These are phyloP conservation scores for Pythium plurisporium DNA, from an alignment of 352 stramenopile species.

Conservation along the genomic window DNA sequence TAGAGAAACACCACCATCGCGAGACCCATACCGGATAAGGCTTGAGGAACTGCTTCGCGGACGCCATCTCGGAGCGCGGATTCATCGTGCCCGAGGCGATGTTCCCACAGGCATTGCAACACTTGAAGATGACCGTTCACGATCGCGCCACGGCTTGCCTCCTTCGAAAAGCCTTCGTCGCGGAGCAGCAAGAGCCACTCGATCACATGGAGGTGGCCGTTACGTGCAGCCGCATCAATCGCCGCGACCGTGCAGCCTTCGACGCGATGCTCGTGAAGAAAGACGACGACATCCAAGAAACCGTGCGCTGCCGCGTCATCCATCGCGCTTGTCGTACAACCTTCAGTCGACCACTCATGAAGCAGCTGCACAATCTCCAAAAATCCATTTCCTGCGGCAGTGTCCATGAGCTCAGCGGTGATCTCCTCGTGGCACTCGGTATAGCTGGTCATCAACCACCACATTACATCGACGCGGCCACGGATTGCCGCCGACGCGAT, in stretches of 20 bases:
- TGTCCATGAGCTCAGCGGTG: constrained; percentile 9
- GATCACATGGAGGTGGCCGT: constrained; percentile 4
- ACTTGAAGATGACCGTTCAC: constrained; percentile 3
- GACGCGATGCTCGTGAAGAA: background rate
- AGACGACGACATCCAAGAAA: constrained; percentile 9
- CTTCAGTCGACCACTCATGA: constrained; percentile 10
- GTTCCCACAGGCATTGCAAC: constrained; percentile 12
- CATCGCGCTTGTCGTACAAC: constrained; percentile 16
- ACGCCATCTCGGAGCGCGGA: background rate
- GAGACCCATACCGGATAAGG: background rate
- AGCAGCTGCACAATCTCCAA: constrained; percentile 11
- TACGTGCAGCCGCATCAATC: background rate
- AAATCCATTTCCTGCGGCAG: constrained; percentile 10
- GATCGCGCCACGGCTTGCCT: background rate
- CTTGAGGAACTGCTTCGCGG: background rate
- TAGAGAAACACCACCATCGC: background rate
- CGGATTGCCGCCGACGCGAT: constrained; percentile 1
- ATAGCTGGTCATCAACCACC: constrained; percentile 12
- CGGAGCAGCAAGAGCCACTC: constrained; percentile 5
- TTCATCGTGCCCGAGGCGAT: background rate
- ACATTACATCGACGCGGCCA: constrained; percentile 6
- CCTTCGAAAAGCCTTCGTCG: constrained; percentile 1
- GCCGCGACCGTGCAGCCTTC: constrained; percentile 9
- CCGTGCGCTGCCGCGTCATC: constrained; percentile 10
- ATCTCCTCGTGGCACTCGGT: constrained; percentile 5